Percentiles rank a stretch among this genome's conserved stretches.
phyloP scores from a whole-genome alignment of 805 yeast species.

The Hanseniaspora hatyaiensis region DNA sequence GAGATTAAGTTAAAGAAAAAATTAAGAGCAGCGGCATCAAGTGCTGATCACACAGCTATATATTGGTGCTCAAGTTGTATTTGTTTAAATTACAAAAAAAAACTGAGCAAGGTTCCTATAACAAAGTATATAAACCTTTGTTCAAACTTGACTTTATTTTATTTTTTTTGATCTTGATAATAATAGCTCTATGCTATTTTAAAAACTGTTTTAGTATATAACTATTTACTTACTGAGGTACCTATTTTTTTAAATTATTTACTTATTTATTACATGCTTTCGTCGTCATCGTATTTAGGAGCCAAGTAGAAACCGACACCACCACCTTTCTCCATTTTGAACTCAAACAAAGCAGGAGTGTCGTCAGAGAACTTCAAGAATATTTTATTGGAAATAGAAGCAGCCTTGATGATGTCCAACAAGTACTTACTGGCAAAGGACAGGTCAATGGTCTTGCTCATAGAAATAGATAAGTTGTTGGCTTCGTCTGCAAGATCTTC shows the following conservation, averaged over 20 bases:
- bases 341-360: conserved; percentile 90
- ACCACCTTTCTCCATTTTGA: conserved; percentile 71
- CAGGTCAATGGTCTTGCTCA: conserved; percentile 76
- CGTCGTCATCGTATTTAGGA: conserved; percentile 83
- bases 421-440: conserved; percentile 87
- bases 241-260: neutral
- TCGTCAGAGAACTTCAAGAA: conserved; percentile 79
- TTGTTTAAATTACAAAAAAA: too few relatives aligned
- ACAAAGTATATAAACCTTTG: too few relatives aligned
- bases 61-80: too few relatives aligned
- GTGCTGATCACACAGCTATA: too few relatives aligned
- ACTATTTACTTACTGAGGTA: too few relatives aligned
- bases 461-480: conserved; percentile 58
- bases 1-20: too few relatives aligned
- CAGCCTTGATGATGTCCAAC: conserved; percentile 82
- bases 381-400: conserved; percentile 62
- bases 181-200: too few relatives aligned
- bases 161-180: too few relatives aligned
- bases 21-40: too few relatives aligned
- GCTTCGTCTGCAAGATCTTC: conserved; percentile 73
- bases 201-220: too few relatives aligned
- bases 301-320: conserved; percentile 91
- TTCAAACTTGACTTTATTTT: too few relatives aligned
- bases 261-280: conserved; percentile 24
- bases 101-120: too few relatives aligned